Conservation (phyloP, 768 basidiomycete species). For the Kwoniella mangroviensis region DNA sequence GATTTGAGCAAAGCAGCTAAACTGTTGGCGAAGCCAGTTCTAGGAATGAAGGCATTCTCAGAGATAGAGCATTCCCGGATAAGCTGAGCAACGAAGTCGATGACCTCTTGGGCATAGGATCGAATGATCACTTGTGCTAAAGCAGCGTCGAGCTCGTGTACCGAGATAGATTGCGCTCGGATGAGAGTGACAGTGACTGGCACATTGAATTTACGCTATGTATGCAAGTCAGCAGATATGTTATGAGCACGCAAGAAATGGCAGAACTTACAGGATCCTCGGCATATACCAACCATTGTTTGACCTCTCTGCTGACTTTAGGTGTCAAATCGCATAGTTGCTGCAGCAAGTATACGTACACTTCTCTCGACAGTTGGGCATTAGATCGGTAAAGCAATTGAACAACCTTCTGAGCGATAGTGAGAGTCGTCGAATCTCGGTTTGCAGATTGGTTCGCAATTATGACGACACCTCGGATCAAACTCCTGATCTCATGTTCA, state of each 20-base stretch:
- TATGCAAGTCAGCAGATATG: slow-evolving; percentile 19
- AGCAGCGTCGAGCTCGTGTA: slow-evolving; percentile 81
- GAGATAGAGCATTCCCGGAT: slow-evolving; percentile 83
- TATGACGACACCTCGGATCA: slow-evolving; percentile 79
- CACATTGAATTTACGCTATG: slow-evolving; percentile 92
- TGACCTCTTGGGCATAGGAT: slow-evolving; percentile 74
- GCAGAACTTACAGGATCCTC: slow-evolving; percentile 82
- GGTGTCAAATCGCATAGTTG: slow-evolving; percentile 86
- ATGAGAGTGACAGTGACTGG: slow-evolving; percentile 88
- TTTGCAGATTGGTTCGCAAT: slow-evolving; percentile 80
- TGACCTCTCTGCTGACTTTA: slow-evolving; percentile 94
- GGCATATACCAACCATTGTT: slow-evolving; percentile 92
- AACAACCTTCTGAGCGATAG: slow-evolving; percentile 95
- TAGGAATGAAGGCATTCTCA: slow-evolving; percentile 75
- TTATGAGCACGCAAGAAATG: neutral
- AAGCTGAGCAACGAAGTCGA: slow-evolving; percentile 79
- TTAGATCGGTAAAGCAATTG: slow-evolving; percentile 90
- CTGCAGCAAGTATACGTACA: slow-evolving; percentile 86
- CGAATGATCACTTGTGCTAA: slow-evolving; percentile 81
- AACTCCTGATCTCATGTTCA: slow-evolving; percentile 82
- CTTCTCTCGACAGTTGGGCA: slow-evolving; percentile 83
- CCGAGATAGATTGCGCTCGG: slow-evolving; percentile 77
- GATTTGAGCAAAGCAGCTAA: slow-evolving; percentile 81
- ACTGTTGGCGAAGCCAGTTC: slow-evolving; percentile 76
- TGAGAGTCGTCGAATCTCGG: slow-evolving; percentile 81